Percentiles rank a stretch among this genome's conserved stretches.
phyloP scores from a whole-genome alignment of 371 early-diverging fungal species.

The Mucor irregularis region DNA sequence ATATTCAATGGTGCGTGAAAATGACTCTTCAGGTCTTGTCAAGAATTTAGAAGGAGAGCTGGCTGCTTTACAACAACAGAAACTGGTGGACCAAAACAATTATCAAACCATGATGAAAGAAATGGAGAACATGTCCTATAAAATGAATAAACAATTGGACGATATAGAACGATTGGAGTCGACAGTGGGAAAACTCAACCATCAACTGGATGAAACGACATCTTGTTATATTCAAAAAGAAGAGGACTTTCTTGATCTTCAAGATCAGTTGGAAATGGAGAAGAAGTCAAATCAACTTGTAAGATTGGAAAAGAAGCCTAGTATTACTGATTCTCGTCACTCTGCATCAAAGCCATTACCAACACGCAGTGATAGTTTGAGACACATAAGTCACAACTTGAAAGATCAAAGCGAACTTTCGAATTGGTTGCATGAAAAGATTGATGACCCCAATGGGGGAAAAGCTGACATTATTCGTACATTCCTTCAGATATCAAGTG shows the following conservation, averaged over 20 bases:
- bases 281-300: background rate
- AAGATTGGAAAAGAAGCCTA: too few species aligned
- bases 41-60: background rate
- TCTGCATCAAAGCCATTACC: too few species aligned
- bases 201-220: background rate
- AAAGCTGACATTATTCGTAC: background rate
- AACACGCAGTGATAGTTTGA: too few species aligned
- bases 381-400: too few species aligned
- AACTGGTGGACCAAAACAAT: background rate
- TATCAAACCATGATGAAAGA: conserved; percentile 15
- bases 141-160: background rate
- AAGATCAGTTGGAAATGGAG: background rate
- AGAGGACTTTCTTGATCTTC: background rate
- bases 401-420: background rate
- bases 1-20: background rate
- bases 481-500: background rate
- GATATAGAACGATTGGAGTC: conserved; percentile 1
- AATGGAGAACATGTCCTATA: background rate
- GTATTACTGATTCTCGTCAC: too few species aligned
- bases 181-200: background rate
- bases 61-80: background rate
- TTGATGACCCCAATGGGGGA: background rate
- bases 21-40: conserved; percentile 9
- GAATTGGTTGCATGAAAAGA: background rate
- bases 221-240: conserved; percentile 1